Conservation (phyloP, 2,329 filamentous ascomycete genomes). For the Penicillium sp. region DNA sequence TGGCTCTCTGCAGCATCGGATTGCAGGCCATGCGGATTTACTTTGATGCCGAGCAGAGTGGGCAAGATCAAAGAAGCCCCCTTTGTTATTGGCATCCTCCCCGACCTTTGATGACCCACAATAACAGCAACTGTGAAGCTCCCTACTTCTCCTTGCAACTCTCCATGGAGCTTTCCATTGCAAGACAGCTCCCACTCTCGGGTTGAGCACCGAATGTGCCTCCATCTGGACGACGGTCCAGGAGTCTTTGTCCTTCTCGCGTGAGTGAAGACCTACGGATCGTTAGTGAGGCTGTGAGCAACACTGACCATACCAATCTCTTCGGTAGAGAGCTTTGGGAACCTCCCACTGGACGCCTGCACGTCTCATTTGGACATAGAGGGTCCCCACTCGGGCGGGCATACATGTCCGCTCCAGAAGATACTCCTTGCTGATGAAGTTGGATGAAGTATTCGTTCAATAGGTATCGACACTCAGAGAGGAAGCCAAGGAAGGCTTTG, state of each 20-base stretch:
- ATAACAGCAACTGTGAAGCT: conserved; percentile 62
- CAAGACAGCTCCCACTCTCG: conserved; percentile 60
- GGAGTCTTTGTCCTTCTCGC: conserved; percentile 64
- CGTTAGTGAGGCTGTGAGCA: no score
- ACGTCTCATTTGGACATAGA: no score
- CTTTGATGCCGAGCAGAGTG: conserved; percentile 65
- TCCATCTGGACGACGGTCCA: conserved; percentile 68
- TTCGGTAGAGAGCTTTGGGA: no score
- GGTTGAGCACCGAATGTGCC: conserved; percentile 58
- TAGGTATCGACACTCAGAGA: no score
- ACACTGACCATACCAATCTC: no score
- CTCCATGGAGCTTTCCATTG: conserved; percentile 64
- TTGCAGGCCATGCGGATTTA: conserved; percentile 80
- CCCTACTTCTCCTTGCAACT: conserved; percentile 70
- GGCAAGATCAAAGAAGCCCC: conserved; percentile 65
- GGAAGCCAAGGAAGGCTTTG: no score
- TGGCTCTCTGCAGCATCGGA: conserved; percentile 66
- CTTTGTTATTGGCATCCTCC: conserved; percentile 53
- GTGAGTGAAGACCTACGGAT: conserved; percentile 71
- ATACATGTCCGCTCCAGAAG: no score
- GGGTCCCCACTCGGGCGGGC: no score
- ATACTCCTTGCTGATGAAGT: no score
- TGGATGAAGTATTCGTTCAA: no score
- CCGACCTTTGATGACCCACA: conserved; percentile 54
- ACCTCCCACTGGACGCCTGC: no score